Percentiles rank a stretch among this genome's conserved stretches.
These are phyloP conservation scores for Westerdykella sp. DNA, from an alignment of 2,329 filamentous ascomycete species.

Conservation along the genomic window DNA sequence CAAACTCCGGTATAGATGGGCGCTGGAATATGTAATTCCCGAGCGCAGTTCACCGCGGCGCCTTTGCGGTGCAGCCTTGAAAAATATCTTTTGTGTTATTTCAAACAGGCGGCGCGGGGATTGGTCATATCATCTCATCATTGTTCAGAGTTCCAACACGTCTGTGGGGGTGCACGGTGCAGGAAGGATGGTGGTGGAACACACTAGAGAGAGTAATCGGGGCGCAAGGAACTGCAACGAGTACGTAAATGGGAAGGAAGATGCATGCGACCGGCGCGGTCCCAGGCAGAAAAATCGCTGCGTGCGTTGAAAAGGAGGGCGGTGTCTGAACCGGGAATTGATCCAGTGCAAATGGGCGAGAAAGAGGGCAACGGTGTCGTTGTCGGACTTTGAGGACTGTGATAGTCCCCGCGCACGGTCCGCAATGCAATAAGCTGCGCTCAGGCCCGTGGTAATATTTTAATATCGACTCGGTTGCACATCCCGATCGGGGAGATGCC, in stretches of 20 bases:
- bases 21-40: neutral
- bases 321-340: neutral
- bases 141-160: constrained; percentile 4
- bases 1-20: constrained; percentile 4
- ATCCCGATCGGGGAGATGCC: constrained; percentile 1
- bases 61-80: constrained; percentile 3
- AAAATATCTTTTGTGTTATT: constrained; percentile 5
- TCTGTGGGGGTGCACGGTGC: constrained; percentile 3
- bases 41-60: constrained; percentile 2
- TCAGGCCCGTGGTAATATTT: constrained; percentile 13
- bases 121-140: constrained; percentile 9
- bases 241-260: neutral
- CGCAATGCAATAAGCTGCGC: constrained; percentile 17
- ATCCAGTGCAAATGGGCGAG: neutral
- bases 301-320: constrained; percentile 2
- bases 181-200: constrained; percentile 1
- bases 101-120: constrained; percentile 1
- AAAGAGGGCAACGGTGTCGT: constrained; percentile 1
- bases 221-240: neutral
- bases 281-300: constrained; percentile 6
- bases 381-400: constrained; percentile 14
- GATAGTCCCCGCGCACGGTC: constrained; percentile 18
- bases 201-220: neutral
- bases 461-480: constrained; percentile 15
- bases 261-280: constrained; percentile 4